These are phyloP conservation scores for Aspergillus sp. DNA, from an alignment of 2,329 filamentous ascomycete genomes.

Conservation along the genomic window DNA sequence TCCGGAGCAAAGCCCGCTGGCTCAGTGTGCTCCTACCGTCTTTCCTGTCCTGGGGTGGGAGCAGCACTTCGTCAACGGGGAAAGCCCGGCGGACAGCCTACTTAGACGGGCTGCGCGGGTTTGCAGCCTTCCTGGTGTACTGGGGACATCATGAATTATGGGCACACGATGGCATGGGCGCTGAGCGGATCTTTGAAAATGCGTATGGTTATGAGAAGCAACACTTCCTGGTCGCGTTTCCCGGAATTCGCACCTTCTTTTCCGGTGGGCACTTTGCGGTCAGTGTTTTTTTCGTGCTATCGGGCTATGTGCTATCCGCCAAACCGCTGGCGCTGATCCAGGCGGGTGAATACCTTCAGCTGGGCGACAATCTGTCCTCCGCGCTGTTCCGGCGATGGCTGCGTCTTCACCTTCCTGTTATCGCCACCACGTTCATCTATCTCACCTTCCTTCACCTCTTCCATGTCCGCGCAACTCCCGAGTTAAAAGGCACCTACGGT, in stretches of 20 bases:
- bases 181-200: slow-evolving; percentile 52
- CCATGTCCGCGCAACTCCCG: slow-evolving; percentile 48
- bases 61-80: too few species aligned
- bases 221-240: slow-evolving; percentile 56
- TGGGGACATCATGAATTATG: slow-evolving; percentile 63
- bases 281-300: slow-evolving; percentile 56
- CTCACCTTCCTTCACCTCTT: slow-evolving; percentile 58
- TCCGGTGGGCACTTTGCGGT: slow-evolving; percentile 64
- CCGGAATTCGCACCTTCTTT: slow-evolving; percentile 62
- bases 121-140: slow-evolving; percentile 68
- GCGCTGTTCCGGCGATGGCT: slow-evolving; percentile 56
- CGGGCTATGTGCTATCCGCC: slow-evolving; percentile 55
- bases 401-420: slow-evolving; percentile 55
- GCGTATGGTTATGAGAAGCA: slow-evolving; percentile 49
- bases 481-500: slow-evolving; percentile 44
- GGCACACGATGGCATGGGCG: slow-evolving; percentile 50
- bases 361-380: slow-evolving; percentile 50
- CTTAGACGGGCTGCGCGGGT: slow-evolving; percentile 66
- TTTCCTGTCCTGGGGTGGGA: not conserved
- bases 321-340: slow-evolving; percentile 50
- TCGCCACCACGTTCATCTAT: slow-evolving; percentile 58
- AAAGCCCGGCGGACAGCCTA: slow-evolving; percentile 55
- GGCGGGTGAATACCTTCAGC: slow-evolving; percentile 39
- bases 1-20: not conserved
- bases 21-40: not conserved